Evolutionary conservation across 1,284 basidiomycete genomes (phyloP).

Genomic region (Apiotrichum gracile): DNA sequence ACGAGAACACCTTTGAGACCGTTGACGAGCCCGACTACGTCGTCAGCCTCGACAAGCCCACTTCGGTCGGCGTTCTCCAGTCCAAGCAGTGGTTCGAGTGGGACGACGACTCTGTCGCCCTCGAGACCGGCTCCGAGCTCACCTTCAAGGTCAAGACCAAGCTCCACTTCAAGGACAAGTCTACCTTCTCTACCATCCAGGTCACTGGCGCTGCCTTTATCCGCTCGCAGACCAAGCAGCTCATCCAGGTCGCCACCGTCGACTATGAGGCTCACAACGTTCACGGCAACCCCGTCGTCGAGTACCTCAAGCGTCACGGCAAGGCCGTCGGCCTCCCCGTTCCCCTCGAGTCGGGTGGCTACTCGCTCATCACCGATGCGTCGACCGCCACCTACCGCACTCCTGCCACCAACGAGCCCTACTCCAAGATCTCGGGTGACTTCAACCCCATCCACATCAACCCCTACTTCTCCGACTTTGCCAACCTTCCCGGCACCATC

Average conservation of each 20-base stretch:
- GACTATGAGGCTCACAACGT: slow-evolving; percentile 80
- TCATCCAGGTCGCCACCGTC: slow-evolving; percentile 81
- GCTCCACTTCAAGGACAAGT: slow-evolving; percentile 85
- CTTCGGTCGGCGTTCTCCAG: slow-evolving; percentile 80
- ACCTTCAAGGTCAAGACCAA: slow-evolving; percentile 84
- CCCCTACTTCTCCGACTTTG: slow-evolving; percentile 94
- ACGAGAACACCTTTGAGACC: slow-evolving; percentile 90
- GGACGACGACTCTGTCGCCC: slow-evolving; percentile 74
- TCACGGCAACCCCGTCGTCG: slow-evolving; percentile 86
- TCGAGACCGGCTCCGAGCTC: slow-evolving; percentile 72
- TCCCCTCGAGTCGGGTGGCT: slow-evolving; percentile 77
- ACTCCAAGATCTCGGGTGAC: slow-evolving; percentile 93
- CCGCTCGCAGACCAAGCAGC: slow-evolving; percentile 74
- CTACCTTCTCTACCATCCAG: slow-evolving; percentile 71
- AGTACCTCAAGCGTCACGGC: slow-evolving; percentile 89
- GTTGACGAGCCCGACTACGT: slow-evolving; percentile 82
- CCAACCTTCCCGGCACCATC: slow-evolving; percentile 89
- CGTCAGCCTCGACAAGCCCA: slow-evolving; percentile 68
- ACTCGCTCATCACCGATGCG: slow-evolving; percentile 62
- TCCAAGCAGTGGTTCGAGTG: slow-evolving; percentile 99
- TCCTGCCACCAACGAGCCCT: slow-evolving; percentile 84
- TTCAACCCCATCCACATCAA: slow-evolving; percentile 94
- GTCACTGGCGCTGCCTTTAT: slow-evolving; percentile 81
- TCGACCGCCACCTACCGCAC: slow-evolving; percentile 60
- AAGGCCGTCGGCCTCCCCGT: slow-evolving; percentile 66